Conservation (phyloP, 2,329 filamentous ascomycete species). For the Lasiodiplodia theobromae region DNA sequence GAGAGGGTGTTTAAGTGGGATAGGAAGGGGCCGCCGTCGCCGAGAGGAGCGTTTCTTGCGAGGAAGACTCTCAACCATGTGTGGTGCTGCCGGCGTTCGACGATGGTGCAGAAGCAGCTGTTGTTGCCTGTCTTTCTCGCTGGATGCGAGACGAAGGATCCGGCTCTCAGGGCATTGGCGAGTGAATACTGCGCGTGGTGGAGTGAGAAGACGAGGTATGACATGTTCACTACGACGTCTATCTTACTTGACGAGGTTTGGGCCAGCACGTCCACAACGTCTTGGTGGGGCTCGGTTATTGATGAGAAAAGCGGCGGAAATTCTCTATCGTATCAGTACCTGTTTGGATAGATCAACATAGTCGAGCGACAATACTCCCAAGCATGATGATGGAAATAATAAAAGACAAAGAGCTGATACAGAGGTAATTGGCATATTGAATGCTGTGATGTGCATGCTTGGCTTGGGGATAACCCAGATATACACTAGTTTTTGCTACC, state of each 20-base stretch:
- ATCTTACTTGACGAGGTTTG: not conserved
- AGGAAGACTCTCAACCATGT: not conserved
- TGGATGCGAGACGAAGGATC: slow-evolving; percentile 1
- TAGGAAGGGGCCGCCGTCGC: not conserved
- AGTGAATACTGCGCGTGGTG: slow-evolving; percentile 1
- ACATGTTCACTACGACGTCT: not conserved
- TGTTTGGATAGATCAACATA: not conserved
- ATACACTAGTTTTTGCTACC: too few species aligned
- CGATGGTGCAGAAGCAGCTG: slow-evolving; percentile 12
- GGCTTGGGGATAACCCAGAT: too few species aligned
- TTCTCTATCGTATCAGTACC: not conserved
- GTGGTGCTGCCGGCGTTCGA: not conserved
- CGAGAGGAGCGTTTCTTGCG: not conserved
- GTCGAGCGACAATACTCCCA: not conserved
- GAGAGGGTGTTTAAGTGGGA: slow-evolving; percentile 7
- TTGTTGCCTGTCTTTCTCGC: slow-evolving; percentile 2
- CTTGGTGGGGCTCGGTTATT: slow-evolving; percentile 16
- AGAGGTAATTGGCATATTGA: too few species aligned
- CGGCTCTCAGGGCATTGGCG: not conserved
- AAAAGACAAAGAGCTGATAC: too few species aligned
- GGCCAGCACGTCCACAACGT: not conserved
- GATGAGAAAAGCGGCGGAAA: not conserved
- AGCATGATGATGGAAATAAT: too few species aligned
- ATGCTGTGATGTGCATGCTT: too few species aligned
- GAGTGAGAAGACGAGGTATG: slow-evolving; percentile 5